Conservation (phyloP, 257 asterid genomes). For the Knoxia roxburghii region DNA sequence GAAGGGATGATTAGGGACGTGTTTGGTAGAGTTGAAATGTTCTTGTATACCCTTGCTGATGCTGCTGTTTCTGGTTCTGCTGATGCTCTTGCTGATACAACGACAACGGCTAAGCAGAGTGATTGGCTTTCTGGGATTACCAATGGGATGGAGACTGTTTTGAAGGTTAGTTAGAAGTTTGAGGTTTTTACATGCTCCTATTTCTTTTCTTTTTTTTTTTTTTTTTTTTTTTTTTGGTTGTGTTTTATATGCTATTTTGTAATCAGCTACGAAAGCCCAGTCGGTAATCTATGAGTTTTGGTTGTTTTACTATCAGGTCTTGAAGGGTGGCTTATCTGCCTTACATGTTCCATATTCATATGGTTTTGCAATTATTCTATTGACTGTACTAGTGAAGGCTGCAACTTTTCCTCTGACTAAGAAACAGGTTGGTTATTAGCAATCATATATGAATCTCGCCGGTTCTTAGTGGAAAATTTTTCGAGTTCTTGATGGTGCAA, state of each 20-base stretch:
- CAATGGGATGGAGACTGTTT: constrained; percentile 78
- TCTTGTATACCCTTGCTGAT: constrained; percentile 82
- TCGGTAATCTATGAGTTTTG: not conserved
- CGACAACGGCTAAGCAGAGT: constrained; percentile 47
- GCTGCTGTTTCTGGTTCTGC: constrained; percentile 63
- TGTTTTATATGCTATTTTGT: not conserved
- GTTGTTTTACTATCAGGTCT: constrained; percentile 54
- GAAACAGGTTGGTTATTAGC: constrained; percentile 62
- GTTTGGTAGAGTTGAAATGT: constrained; percentile 70
- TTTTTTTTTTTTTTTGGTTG: not conserved
- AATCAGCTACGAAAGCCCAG: no score
- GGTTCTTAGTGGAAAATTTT: not conserved
- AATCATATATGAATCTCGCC: no score
- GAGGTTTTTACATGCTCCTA: not conserved
- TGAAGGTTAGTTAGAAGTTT: constrained; percentile 59
- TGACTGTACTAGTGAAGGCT: constrained; percentile 84
- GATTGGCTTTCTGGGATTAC: constrained; percentile 99
- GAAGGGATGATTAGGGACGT: constrained; percentile 48
- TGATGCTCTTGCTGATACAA: constrained; percentile 41
- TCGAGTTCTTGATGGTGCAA: constrained; percentile 6
- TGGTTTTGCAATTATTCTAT: constrained; percentile 92
- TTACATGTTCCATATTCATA: constrained; percentile 87
- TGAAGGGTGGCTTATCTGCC: constrained; percentile 85
- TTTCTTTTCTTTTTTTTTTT: not conserved
- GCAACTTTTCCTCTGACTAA: constrained; percentile 92